These are phyloP conservation scores for Eleusine coracana DNA, from an alignment of 176 grass and related monocot genomes.

Conservation along the genomic window DNA sequence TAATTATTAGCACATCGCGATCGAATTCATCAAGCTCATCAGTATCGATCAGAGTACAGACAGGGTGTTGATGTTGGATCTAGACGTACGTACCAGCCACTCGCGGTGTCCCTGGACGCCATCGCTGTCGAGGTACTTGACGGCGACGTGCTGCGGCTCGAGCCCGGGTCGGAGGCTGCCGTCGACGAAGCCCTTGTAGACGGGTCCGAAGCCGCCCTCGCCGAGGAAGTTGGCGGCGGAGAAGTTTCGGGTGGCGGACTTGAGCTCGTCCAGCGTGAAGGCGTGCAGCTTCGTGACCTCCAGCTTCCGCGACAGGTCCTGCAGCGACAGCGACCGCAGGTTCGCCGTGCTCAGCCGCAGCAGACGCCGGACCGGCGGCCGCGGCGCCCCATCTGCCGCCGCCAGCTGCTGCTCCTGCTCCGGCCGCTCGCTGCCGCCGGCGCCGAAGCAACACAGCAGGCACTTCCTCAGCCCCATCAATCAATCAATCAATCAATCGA, in stretches of 20 bases:
- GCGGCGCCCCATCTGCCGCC: too few relatives aligned
- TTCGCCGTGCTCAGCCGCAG: constrained; percentile 48
- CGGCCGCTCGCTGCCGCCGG: not conserved
- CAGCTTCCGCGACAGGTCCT: constrained; percentile 80
- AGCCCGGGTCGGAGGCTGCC: constrained; percentile 56
- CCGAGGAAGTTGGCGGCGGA: constrained; percentile 74
- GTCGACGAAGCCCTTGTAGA: constrained; percentile 84
- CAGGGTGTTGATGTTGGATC: not conserved
- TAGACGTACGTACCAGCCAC: constrained; percentile 73
- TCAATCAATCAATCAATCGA: not conserved
- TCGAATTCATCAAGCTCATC: not conserved
- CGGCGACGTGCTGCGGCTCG: constrained; percentile 72
- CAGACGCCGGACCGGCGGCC: constrained; percentile 11
- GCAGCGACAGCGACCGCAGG: constrained; percentile 60
- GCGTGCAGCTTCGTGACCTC: constrained; percentile 70
- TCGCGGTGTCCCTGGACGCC: constrained; percentile 82
- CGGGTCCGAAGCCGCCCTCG: constrained; percentile 87
- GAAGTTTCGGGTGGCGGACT: constrained; percentile 70
- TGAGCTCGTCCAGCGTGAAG: constrained; percentile 85
- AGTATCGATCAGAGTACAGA: too few relatives aligned
- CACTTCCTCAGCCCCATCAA: constrained; percentile 42
- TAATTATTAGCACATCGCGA: not conserved
- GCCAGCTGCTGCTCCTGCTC: not conserved
- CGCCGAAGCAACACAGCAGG: constrained; percentile 48
- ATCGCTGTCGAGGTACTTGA: constrained; percentile 89